Conservation (phyloP, 805 yeast species). For the Kluyveromyces dobzhanskii region DNA sequence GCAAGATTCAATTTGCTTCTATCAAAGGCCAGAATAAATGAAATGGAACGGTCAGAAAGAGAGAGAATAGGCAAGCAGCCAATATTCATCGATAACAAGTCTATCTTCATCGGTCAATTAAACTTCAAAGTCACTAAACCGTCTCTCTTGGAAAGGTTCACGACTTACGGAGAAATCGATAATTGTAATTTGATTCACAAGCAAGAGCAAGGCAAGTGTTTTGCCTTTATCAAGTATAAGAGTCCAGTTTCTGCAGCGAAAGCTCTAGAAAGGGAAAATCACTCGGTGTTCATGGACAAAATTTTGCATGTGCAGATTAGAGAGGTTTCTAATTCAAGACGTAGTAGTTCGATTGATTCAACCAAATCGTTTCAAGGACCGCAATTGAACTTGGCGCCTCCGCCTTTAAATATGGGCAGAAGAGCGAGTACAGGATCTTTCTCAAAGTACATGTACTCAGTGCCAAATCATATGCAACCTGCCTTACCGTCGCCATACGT, state of each 20-base stretch:
- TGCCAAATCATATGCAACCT: constrained; percentile 1
- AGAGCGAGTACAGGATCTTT: constrained; percentile 29
- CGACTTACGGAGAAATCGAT: constrained; percentile 55
- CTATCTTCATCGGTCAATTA: constrained; percentile 77
- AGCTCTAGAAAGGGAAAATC: constrained; percentile 82
- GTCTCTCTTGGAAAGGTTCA: constrained; percentile 50
- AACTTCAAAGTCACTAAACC: constrained; percentile 45
- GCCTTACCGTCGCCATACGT: neutral
- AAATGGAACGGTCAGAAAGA: constrained; percentile 1
- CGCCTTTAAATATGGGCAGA: constrained; percentile 61
- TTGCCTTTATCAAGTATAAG: constrained; percentile 66
- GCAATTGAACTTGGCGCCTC: constrained; percentile 60
- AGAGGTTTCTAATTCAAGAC: constrained; percentile 33
- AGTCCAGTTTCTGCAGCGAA: constrained; percentile 71
- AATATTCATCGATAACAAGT: constrained; percentile 52
- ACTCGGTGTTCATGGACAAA: constrained; percentile 59
- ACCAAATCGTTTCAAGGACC: constrained; percentile 23
- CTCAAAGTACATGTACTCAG: constrained; percentile 2
- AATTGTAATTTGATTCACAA: constrained; percentile 48
- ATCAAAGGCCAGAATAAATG: constrained; percentile 3
- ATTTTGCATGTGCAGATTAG: constrained; percentile 83
- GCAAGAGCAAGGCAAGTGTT: constrained; percentile 40
- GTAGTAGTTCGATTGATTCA: constrained; percentile 1
- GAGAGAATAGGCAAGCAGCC: constrained; percentile 1
- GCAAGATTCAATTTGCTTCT: constrained; percentile 24